phyloP scores from a whole-genome alignment of 208 protist species.

The Acanthamoeba lenticulata region DNA sequence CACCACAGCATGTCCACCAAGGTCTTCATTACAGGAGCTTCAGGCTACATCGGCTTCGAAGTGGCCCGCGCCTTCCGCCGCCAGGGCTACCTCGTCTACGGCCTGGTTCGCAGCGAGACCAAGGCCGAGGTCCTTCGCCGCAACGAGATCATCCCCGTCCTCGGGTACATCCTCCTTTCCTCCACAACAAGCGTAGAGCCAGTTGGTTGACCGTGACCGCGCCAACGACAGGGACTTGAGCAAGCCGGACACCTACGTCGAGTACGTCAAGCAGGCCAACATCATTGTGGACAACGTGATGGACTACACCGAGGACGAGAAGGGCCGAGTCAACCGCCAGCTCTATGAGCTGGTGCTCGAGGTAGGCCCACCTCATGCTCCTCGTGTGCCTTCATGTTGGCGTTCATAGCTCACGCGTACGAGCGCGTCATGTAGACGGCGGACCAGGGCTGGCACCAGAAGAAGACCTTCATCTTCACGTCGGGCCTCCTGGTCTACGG shows the following conservation, averaged over 20 bases:
- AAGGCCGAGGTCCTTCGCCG: not conserved
- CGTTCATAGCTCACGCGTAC: too few relatives aligned
- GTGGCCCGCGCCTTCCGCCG: slow-evolving; percentile 57
- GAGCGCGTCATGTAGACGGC: not conserved
- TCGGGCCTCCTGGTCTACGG: slow-evolving; percentile 55
- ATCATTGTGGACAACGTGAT: slow-evolving; percentile 65
- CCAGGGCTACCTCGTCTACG: slow-evolving; percentile 53
- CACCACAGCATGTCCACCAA: slow-evolving; percentile 68
- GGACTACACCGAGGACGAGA: not conserved
- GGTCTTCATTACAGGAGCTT: slow-evolving; percentile 47
- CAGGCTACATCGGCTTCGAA: slow-evolving; percentile 59
- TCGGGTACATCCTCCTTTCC: not conserved
- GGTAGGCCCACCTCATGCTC: not conserved
- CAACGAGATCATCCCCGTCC: slow-evolving; percentile 58
- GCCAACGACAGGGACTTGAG: slow-evolving; percentile 28
- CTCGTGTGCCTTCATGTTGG: too few relatives aligned
- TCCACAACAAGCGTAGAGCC: too few relatives aligned
- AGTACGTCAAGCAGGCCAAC: not conserved
- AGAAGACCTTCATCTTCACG: slow-evolving; percentile 69
- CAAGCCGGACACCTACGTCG: slow-evolving; percentile 47
- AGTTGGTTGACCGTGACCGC: not conserved
- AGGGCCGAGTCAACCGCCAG: not conserved
- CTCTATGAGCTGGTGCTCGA: slow-evolving; percentile 38
- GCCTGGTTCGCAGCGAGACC: slow-evolving; percentile 1
- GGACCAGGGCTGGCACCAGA: slow-evolving; percentile 11